phyloP scores from a whole-genome alignment of 164 flowering plant species.

The Piper longum region DNA sequence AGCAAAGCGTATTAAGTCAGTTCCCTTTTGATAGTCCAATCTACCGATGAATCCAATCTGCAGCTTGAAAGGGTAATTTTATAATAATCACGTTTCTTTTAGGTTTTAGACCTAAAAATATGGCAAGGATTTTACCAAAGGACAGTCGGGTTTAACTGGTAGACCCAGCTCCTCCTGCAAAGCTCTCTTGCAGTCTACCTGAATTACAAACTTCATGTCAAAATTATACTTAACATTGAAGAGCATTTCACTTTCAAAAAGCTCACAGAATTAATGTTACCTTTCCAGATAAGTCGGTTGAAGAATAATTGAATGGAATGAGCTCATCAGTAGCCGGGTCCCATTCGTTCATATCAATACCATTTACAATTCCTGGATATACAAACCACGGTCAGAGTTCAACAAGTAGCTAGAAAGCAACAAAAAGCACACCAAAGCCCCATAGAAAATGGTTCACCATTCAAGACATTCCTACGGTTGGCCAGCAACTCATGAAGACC shows the following conservation, averaged over 20 bases:
- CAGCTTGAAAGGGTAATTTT: constrained; percentile 2
- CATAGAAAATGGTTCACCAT: constrained; percentile 29
- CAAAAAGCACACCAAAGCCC: neutral
- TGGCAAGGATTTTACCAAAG: constrained; percentile 44
- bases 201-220: constrained; percentile 7
- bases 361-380: constrained; percentile 71
- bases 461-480: constrained; percentile 55
- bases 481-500: constrained; percentile 64
- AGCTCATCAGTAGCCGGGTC: constrained; percentile 62
- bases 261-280: constrained; percentile 8
- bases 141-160: constrained; percentile 64
- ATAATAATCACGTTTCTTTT: neutral
- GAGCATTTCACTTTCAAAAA: neutral
- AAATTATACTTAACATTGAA: neutral
- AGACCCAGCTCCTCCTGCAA: constrained; percentile 81
- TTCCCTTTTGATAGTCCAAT: constrained; percentile 90
- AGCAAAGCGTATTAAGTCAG: constrained; percentile 54
- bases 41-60: constrained; percentile 97
- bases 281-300: constrained; percentile 78
- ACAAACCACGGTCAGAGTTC: neutral
- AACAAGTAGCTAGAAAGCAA: neutral
- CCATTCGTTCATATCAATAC: constrained; percentile 77
- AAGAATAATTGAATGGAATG: constrained; percentile 55
- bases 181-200: constrained; percentile 75
- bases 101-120: neutral